These are phyloP conservation scores for Tinospora cordifolia DNA, from an alignment of 164 flowering plant species.

Conservation along the genomic window DNA sequence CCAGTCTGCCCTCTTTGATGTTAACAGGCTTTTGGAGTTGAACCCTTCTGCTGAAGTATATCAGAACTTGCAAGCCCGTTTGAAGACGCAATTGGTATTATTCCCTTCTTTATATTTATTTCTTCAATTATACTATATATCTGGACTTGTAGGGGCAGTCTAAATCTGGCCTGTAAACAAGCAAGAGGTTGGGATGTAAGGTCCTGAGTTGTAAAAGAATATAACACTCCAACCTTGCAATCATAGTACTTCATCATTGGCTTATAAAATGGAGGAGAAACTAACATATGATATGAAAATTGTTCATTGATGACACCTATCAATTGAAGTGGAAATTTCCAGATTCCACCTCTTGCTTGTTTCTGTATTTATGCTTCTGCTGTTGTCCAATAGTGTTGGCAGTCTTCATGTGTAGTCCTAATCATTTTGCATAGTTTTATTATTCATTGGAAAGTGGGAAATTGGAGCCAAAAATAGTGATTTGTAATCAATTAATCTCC, in stretches of 20 bases:
- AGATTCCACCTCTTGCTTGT: not conserved
- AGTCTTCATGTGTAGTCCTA: not conserved
- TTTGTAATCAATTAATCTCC: conserved; percentile 9
- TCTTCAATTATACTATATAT: not conserved
- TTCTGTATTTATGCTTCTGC: not conserved
- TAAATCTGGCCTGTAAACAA: not conserved
- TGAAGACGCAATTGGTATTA: conserved; percentile 82
- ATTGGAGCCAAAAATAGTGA: conserved; percentile 1
- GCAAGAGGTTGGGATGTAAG: not conserved
- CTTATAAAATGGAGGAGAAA: no score
- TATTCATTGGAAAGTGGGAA: not conserved
- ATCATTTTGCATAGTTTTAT: not conserved
- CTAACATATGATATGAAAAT: not conserved
- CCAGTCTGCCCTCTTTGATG: conserved; percentile 87
- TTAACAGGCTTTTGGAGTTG: conserved; percentile 73
- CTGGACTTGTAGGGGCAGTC: not conserved
- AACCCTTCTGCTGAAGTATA: conserved; percentile 85
- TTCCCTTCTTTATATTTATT: conserved; percentile 7
- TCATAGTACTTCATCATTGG: no score
- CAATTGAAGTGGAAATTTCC: not conserved
- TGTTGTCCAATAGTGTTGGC: not conserved
- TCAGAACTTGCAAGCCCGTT: conserved; percentile 63
- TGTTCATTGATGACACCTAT: not conserved
- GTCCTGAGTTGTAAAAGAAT: not conserved
- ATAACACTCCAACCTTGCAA: not conserved